Base-by-base conservation (phyloP, 176 grass and related monocot genomes). In the sorghum (Sorghum bicolor) region DNA sequence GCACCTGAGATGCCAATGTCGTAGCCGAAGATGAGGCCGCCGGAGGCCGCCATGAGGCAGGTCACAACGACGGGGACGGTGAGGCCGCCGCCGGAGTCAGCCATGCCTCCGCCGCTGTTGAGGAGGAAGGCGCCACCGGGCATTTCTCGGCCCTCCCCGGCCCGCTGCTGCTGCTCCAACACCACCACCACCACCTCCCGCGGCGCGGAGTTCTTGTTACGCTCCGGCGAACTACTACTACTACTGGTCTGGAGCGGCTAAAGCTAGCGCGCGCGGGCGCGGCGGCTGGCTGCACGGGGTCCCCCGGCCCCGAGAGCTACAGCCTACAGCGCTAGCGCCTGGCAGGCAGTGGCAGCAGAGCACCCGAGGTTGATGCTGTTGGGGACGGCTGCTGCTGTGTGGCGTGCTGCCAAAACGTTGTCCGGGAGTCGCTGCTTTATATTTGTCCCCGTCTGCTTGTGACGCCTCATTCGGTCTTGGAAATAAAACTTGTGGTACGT, bases 1-100 rank as follows among this genome's bases (percentile, higher is more conserved):
- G 66, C 48, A 92, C 96, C 96, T 83, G 96, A 98, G 86, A 98
- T 95, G 70, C 96, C 96, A 83, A 98, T 98, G 77, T 98, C 96
- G 86, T 98, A 98, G 76, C 96, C 96, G 77, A 93, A 98, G 83
- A 98, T 98, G 30, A 98, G 93, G 19, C 96, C 96, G 10, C 96
- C 96, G 67, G 96, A 95, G 30, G 96, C 96, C 38, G 91, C 96
- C 93, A 98, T 92, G 82, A 98, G 75, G 81, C 96, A 95, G 25
- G 96, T 95, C 0, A 95, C 52, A n/a, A 95, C 68, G 20, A 95
- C 91, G 12, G 96, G 87, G 62, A 77, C 65, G 33, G 96, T 98
- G 52, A 98, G 65, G 2, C 75, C 72, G 53, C 92, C 95, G 25
- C 92, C 90, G 38, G 91, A 72, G 24, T 91, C 86, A 48, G 77